Evolutionary conservation across 2,329 filamentous ascomycete genomes (phyloP).

Genomic region (Penicillium sp.): DNA sequence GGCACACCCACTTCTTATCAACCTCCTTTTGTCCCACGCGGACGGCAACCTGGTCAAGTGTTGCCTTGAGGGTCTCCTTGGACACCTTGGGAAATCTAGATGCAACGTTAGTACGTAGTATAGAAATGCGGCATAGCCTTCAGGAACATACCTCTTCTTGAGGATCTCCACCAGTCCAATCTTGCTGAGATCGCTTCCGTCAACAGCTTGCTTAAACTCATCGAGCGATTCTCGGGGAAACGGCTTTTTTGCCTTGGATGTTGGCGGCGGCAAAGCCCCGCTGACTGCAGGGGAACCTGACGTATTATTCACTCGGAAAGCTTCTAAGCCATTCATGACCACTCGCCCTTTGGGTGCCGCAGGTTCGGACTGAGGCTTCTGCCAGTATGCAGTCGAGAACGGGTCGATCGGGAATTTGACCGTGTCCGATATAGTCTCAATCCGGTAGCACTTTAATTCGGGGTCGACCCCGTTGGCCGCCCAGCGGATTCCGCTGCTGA

Average conservation of each 20-base stretch:
- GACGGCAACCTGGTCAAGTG: constrained; percentile 61
- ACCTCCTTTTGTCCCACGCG: constrained; percentile 58
- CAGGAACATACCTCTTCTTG: constrained; percentile 56
- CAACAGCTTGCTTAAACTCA: constrained; percentile 66
- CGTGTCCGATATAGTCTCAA: constrained; percentile 66
- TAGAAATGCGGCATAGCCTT: background rate
- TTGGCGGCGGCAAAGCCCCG: constrained; percentile 11
- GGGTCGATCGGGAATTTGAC: constrained; percentile 68
- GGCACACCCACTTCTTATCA: constrained; percentile 62
- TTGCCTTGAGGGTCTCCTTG: constrained; percentile 66
- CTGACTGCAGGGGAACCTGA: constrained; percentile 11
- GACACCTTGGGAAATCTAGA: constrained; percentile 63
- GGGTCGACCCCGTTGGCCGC: constrained; percentile 53
- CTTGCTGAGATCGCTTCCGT: constrained; percentile 68
- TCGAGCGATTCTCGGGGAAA: constrained; percentile 58
- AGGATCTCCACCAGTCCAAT: constrained; percentile 68
- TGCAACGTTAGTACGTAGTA: constrained; percentile 6
- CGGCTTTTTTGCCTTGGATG: constrained; percentile 35
- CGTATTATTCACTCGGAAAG: constrained; percentile 18
- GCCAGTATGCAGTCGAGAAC: constrained; percentile 79
- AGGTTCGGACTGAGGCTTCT: constrained; percentile 30
- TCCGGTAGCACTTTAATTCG: constrained; percentile 58
- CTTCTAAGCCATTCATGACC: constrained; percentile 16
- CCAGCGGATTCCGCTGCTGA: constrained; percentile 79
- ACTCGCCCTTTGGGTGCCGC: constrained; percentile 15